Percentiles rank a stretch among this genome's conserved stretches.
These are phyloP conservation scores for Rhododendron vialii DNA, from an alignment of 148 eudicot species.

Conservation along the genomic window DNA sequence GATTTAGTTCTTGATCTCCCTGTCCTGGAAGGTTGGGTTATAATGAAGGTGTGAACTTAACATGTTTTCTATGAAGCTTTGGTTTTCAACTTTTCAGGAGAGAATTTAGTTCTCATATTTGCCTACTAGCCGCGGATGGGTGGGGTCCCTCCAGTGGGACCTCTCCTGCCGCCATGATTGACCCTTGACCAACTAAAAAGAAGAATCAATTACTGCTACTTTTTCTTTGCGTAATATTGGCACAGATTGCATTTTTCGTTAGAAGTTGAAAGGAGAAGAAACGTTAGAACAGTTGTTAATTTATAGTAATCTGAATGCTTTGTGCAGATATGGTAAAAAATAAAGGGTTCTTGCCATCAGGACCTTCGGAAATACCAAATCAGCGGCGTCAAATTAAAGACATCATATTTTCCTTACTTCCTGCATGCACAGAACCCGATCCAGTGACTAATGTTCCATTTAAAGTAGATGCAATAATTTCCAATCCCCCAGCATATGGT, in stretches of 20 bases:
- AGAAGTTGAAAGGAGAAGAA: background rate
- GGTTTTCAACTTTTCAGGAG: background rate
- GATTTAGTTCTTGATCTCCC: background rate
- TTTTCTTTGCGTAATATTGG: background rate
- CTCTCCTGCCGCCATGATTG: background rate
- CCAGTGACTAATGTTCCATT: slow-evolving; percentile 49
- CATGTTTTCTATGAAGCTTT: background rate
- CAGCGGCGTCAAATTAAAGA: slow-evolving; percentile 74
- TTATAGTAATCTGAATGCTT: slow-evolving; percentile 5
- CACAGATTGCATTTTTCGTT: background rate
- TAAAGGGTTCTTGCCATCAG: slow-evolving; percentile 92
- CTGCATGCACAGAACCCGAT: slow-evolving; percentile 70
- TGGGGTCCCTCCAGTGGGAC: background rate
- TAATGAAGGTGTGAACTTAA: background rate
- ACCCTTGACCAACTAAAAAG: background rate
- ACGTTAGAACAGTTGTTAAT: background rate
- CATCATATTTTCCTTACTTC: slow-evolving; percentile 59
- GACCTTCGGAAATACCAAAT: slow-evolving; percentile 67
- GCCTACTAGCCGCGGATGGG: background rate
- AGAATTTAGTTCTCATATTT: background rate
- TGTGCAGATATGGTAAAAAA: slow-evolving; percentile 82
- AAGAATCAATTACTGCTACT: background rate
- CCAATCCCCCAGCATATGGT: slow-evolving; percentile 95
- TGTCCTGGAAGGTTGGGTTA: background rate
- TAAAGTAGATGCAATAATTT: slow-evolving; percentile 73